A percentile compares a stretch with the other conserved stretches of the same genome.
These are phyloP conservation scores for Boletus subparvulus DNA, from an alignment of 768 basidiomycete genomes.

Conservation along the genomic window DNA sequence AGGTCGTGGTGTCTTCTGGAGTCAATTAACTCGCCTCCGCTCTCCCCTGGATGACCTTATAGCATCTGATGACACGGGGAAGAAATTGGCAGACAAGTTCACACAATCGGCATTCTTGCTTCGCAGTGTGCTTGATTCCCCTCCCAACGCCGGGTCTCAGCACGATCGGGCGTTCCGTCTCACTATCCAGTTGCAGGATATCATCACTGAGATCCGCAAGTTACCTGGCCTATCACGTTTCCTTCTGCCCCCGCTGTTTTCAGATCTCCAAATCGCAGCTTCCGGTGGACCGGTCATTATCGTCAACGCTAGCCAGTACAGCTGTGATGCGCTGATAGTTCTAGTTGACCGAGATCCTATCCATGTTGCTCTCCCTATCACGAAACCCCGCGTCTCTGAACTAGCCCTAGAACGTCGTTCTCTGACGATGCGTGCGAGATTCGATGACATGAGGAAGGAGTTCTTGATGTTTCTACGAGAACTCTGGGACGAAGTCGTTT, in stretches of 20 bases:
- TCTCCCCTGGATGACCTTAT: neutral
- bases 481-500: conserved; percentile 20
- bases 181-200: no score
- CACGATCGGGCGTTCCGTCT: neutral
- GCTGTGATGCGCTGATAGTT: conserved; percentile 37
- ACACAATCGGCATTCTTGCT: neutral
- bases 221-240: conserved; percentile 26
- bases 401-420: neutral
- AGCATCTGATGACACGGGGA: neutral
- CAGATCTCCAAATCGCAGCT: conserved; percentile 15
- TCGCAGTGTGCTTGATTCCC: neutral
- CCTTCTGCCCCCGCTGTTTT: conserved; percentile 20
- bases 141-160: neutral
- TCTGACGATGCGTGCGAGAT: neutral
- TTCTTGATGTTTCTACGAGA: neutral
- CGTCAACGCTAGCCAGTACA: conserved; percentile 27
- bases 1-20: conserved; percentile 23
- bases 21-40: conserved; percentile 16
- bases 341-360: neutral
- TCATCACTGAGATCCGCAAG: conserved; percentile 17
- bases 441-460: neutral
- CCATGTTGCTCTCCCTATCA: neutral
- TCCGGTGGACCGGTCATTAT: conserved; percentile 30
- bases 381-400: neutral
- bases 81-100: neutral